Evolutionary conservation across 371 early-diverging fungal genomes (phyloP).

Genomic region (Mucor plumbeus): DNA sequence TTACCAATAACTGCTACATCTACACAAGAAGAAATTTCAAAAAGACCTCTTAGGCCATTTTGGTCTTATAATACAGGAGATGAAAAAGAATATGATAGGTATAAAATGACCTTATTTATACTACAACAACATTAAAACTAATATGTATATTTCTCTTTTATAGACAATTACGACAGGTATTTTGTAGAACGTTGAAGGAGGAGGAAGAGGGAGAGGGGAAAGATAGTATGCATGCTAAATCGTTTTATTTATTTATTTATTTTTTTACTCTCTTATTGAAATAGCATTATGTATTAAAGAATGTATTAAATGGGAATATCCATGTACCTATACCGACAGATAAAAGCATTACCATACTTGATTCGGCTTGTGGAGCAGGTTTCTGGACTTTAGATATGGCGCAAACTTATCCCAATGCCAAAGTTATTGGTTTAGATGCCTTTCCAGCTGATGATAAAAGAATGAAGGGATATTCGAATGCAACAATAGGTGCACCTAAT

Average conservation of each 20-base stretch:
- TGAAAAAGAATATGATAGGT: conserved; percentile 37
- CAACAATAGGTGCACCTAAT: conserved; percentile 20
- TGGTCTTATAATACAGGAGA: conserved; percentile 23
- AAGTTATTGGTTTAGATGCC: conserved; percentile 31
- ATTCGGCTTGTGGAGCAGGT: conserved; percentile 34
- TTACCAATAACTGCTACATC: neutral
- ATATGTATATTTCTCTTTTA: neutral
- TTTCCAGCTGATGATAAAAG: conserved; percentile 17
- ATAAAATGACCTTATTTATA: neutral
- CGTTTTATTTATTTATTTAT: neutral
- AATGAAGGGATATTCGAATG: conserved; percentile 6
- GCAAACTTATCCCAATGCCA: conserved; percentile 31
- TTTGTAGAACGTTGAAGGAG: neutral
- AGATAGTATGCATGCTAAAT: neutral
- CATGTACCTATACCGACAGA: conserved; percentile 24
- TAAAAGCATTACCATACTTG: conserved; percentile 16
- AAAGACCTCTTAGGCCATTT: conserved; percentile 17
- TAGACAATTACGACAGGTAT: conserved; percentile 37
- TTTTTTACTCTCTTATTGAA: too few species aligned
- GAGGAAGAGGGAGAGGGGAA: neutral
- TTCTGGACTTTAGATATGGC: conserved; percentile 40
- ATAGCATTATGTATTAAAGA: conserved; percentile 38
- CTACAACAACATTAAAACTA: neutral
- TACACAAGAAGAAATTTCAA: neutral
- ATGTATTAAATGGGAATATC: conserved; percentile 29